Evolutionary conservation across 164 flowering plant genomes (phyloP), one percentile per base, ranked within the genome.

Genomic region (Taxillus chinensis): DNA sequence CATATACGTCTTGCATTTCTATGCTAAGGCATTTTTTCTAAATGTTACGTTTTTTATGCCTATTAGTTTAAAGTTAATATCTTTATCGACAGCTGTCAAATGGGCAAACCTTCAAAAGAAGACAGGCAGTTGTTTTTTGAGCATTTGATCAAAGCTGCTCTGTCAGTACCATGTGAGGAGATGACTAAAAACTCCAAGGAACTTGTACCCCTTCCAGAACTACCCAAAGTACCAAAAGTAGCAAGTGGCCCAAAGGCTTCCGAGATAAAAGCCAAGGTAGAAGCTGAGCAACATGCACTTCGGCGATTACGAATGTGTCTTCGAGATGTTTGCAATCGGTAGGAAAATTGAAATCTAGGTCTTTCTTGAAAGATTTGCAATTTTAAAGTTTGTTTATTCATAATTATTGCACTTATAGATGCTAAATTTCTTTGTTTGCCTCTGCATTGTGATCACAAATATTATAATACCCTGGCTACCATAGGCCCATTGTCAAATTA

Each of bases 311-410:
- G 99, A 37, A 95, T 95, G 98, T 95, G 99, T 68, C 89, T 95
- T 46, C 84, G 99, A 61, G 99, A 95, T 79, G 77, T 95, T 69
- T 95, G 99, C 83, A 95, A 95, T 65, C 68, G 99, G 99, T 95
- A 39, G 71, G 82, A 17, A 51, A 17, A 39, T 60, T 45, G n/a
- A 38, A 41, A 16, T 8, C 13, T 62, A 16, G 49, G 7, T 27
- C 48, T 5, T 41, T 12, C 16, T 46, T 10, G 16, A n/a, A 61
- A 46, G 41, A 45, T 40, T 62, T 13, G 16, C 42, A 52, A 16
- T 9, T 57, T 14, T 39, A 41, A 39, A 12, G 39, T 40, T 39
- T 14, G 39, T 40, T 39, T 14, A 4, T 14, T 15, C 2, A 43
- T 6, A 43, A 43, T 43, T 43, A 6, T 43, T 43, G 46, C 46